Conservation (phyloP, 768 basidiomycete genomes). For the Suillus occidentalis region DNA sequence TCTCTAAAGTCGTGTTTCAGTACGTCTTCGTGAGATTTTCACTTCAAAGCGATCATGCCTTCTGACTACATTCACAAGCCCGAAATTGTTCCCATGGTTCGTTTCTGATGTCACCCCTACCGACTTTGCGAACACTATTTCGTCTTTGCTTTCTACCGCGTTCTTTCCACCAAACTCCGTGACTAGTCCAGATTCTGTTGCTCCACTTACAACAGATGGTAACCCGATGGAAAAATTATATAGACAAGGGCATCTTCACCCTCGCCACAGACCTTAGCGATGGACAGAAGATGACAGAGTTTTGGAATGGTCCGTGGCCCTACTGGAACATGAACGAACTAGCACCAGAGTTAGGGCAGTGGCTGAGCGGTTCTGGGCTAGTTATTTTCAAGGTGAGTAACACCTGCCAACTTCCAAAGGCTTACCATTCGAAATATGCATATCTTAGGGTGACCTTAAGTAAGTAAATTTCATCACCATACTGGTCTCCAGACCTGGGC, state of each 20-base stretch:
- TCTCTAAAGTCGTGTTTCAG: conserved; percentile 88
- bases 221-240: conserved; percentile 68
- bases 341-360: conserved; percentile 50
- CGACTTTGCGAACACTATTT: conserved; percentile 70
- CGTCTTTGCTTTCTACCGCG: conserved; percentile 50
- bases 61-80: conserved; percentile 46
- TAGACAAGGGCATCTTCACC: conserved; percentile 68
- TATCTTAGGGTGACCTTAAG: conserved; percentile 82
- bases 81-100: conserved; percentile 96
- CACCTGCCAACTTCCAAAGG: neutral
- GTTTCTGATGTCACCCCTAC: conserved; percentile 90
- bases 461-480: conserved; percentile 38
- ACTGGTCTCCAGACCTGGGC: neutral
- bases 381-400: conserved; percentile 79
- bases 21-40: conserved; percentile 37
- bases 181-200: conserved; percentile 26
- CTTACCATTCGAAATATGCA: conserved; percentile 2
- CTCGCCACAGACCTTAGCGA: conserved; percentile 49
- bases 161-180: conserved; percentile 52
- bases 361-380: conserved; percentile 55
- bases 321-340: conserved; percentile 71
- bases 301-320: conserved; percentile 76
- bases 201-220: conserved; percentile 61
- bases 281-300: conserved; percentile 36
- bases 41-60: neutral